Base-by-base conservation (phyloP, 345 rosid species). In the Brassica incana region DNA sequence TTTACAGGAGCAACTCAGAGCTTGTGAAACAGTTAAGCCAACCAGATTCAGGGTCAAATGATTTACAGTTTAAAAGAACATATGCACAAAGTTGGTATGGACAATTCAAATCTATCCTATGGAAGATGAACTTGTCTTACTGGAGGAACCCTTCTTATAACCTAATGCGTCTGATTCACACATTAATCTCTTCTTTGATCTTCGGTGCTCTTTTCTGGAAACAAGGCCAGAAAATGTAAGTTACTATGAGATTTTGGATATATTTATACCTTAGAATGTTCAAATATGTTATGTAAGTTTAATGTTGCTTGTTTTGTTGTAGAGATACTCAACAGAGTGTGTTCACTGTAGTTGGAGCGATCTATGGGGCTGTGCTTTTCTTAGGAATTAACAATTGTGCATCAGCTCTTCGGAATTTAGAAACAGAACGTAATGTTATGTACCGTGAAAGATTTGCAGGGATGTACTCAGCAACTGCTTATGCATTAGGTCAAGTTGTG, bases 141-240 rank as follows among this genome's bases (percentile, higher is more conserved):
- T 94, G 98, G 97, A 88, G 97, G 83, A 90, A 85, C 70, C 97
- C 98, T 67, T 80, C 90, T 7, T 91, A 90, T 78, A 94, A 94
- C 67, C 74, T 94, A 52, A 75, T 60, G 78, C 94, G 97, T 58
- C 45, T 90, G 18, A n/a, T 85, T 65, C 86, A 77, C 48, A 80
- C 79, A 0, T 1, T 80, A 5, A 63, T 40, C 6, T 61, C 90
- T 32, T 88, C 95, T 58, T 69, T 90, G 54, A 79, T 88, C 27
- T 87, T 89, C 62, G 97, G 97, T 2, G n/a, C 85, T 5, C 85
- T 94, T n/a, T 89, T 86, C 60, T 94, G 97, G 98, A 77, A 91
- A 32, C 88, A 85, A 75, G 98, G 97, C 76, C 80, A 80, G 50
- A 86, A 82, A 64, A 78, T 90, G 98, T 90, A 74, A 68, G 73